Evolutionary conservation across 2,329 filamentous ascomycete species (phyloP), one percentile per base, ranked within the genome.

Genomic region (Aureobasidium sp.): DNA sequence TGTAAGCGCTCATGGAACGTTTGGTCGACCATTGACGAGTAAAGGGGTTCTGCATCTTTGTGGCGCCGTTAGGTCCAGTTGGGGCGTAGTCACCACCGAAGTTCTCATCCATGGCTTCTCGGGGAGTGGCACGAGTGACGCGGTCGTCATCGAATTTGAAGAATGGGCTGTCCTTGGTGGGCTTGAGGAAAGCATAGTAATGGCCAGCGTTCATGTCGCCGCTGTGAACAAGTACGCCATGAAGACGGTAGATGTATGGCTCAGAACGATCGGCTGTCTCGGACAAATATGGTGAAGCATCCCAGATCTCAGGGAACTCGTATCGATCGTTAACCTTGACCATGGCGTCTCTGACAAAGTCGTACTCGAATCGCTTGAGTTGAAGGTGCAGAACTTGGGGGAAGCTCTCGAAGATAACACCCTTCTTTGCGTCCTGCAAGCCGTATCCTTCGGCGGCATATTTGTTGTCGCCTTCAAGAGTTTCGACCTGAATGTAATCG

Each of bases 101-200:
- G 74, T 97, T 99, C 66, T 99, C 95, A 70, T 97, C 94, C 36
- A 97, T 77, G 0, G 95, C 93, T 73, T 99, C 94, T 63, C 90
- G 86, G 71, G 89, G 85, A 0, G 92, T 97, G 1, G 92, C 93
- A 66, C 89, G 90, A n/a, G 92, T 97, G 44, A 99, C 94, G 67
- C 92, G 89, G 71, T 99, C 94, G 67, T 99, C 94, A 69, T 99
- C 95, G 68, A 96, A 99, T 69, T 89, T 94, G 80, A 95, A 97
- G 78, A 96, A 99, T 78, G 90, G 85, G 36, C 94, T 93, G 64
- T 96, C 90, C 75, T 96, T 95, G 62, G 87, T 85, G 0, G 95
- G 94, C 72, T 96, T 97, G 68, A 99, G 78, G 75, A 96, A 99
- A 0, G 94, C 94, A 71, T 99, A 99, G 76, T 99, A 99, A 75